phyloP scores from a whole-genome alignment of 2,329 filamentous ascomycete genomes.

The Talaromyces sp. region DNA sequence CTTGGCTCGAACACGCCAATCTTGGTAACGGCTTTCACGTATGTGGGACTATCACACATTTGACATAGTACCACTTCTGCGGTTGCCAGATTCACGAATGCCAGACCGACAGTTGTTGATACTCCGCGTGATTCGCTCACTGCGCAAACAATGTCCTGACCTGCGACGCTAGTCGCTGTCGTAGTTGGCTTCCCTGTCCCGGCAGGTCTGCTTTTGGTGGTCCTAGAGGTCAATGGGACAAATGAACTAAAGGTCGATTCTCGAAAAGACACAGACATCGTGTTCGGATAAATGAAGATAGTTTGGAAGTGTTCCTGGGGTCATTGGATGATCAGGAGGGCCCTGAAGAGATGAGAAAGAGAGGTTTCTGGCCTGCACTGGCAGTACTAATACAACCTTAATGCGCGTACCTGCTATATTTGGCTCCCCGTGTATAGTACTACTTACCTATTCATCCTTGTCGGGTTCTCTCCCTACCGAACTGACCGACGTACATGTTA shows the following conservation, averaged over 20 bases:
- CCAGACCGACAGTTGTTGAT: conserved; percentile 79
- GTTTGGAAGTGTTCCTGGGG: too few relatives aligned
- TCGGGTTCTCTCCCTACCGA: too few relatives aligned
- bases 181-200: conserved; percentile 57
- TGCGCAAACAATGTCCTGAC: conserved; percentile 81
- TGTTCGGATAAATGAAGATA: background rate
- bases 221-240: conserved; percentile 24
- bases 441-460: too few relatives aligned
- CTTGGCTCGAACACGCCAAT: conserved; percentile 78
- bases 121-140: conserved; percentile 86
- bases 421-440: too few relatives aligned
- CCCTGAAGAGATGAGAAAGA: too few relatives aligned
- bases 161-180: conserved; percentile 58
- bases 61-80: conserved; percentile 85
- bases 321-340: too few relatives aligned
- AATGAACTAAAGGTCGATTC: conserved; percentile 21
- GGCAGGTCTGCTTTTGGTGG: conserved; percentile 51
- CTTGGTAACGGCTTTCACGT: conserved; percentile 85
- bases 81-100: conserved; percentile 83
- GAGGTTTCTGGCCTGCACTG: too few relatives aligned
- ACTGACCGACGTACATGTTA: too few relatives aligned
- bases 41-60: conserved; percentile 91
- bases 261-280: conserved; percentile 17
- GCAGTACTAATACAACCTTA: too few relatives aligned
- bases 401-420: too few relatives aligned